Base-by-base conservation (phyloP, 2,329 filamentous ascomycete species). In the Thelonectria blattea region DNA sequence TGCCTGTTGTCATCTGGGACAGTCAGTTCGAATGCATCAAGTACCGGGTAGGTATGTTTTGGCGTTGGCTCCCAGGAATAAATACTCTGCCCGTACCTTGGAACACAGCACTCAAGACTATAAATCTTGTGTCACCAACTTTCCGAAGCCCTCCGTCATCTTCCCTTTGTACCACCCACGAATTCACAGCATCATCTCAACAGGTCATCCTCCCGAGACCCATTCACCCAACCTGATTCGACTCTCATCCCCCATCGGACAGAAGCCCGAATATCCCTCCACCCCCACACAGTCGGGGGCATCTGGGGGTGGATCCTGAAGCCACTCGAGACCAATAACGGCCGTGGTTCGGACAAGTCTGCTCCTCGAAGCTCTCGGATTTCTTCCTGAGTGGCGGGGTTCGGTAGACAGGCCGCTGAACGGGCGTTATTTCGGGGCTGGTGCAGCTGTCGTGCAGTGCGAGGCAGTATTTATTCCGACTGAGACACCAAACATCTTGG, bases 81-180 rank as follows among this genome's bases (percentile, higher is more conserved):
- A 30, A 30, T 9, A 7, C 27, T 9, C 8, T 9, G 22, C 22
- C 8, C 27, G 5, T 30, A 30, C 27, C 27, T 30, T 7, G 8
- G 27, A 30, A 30, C 27, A 30, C 27, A 10, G 8, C 27, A 30
- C 27, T 4, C 22, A 30, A 9, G 27, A 30, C 27, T 30, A 30
- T 30, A 30, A 30, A 30, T 8, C 27, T 30, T 30, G 27, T 6
- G 27, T 30, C 27, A 7, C 5, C 27, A 10, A 30, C 27, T 30
- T 30, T 30, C 52, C 42, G 42, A n/a, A 37, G 0, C 81, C 80
- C n/a, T 11, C 17, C 10, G 3, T 12, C 14, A 41, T 7, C 20
- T 18, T 43, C 18, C 3, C 41, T 15, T 34, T 50, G 34, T 37
- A 14, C 15, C 10, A 20, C 30, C n/a, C 8, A 30, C 27, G n/a